Conservation (phyloP, 495 filamentous ascomycete genomes). For the Annulohypoxylon moriforme region DNA sequence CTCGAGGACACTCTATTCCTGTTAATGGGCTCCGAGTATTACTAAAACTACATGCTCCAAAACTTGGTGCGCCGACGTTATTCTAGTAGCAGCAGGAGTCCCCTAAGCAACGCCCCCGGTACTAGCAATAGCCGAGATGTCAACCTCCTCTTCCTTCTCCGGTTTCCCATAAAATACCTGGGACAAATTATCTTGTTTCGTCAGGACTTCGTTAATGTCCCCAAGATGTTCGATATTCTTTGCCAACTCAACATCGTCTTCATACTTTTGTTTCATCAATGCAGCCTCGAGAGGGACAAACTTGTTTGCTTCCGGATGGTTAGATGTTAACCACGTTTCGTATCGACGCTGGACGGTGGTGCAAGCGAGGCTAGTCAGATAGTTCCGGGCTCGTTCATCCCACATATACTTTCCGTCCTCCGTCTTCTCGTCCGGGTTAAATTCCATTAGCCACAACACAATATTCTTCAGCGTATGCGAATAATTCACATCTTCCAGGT, state of each 20-base stretch:
- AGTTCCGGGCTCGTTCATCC: background rate
- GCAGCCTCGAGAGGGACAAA: background rate
- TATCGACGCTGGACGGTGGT: background rate
- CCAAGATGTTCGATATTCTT: background rate
- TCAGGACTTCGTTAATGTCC: background rate
- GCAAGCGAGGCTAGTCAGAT: slow-evolving; percentile 29
- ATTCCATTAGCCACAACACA: slow-evolving; percentile 38
- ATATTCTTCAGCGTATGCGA: slow-evolving; percentile 38
- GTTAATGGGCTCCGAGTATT: background rate
- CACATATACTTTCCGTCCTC: background rate
- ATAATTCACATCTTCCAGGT: slow-evolving; percentile 28
- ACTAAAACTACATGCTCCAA: background rate
- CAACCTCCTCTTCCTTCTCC: background rate
- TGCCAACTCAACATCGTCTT: background rate
- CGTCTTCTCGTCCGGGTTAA: slow-evolving; percentile 39
- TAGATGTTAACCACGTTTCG: background rate
- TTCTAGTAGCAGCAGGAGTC: background rate
- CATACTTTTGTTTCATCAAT: background rate
- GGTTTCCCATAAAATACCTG: background rate
- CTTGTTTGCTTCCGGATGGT: slow-evolving; percentile 12
- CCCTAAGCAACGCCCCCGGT: background rate
- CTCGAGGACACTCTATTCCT: no score
- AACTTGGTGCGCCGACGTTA: background rate
- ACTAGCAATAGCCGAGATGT: background rate
- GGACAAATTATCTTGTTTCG: background rate